Evolutionary conservation across 2,329 filamentous ascomycete genomes (phyloP), one percentile per base, ranked within the genome.

Genomic region (Coniochaeta ligniaria): DNA sequence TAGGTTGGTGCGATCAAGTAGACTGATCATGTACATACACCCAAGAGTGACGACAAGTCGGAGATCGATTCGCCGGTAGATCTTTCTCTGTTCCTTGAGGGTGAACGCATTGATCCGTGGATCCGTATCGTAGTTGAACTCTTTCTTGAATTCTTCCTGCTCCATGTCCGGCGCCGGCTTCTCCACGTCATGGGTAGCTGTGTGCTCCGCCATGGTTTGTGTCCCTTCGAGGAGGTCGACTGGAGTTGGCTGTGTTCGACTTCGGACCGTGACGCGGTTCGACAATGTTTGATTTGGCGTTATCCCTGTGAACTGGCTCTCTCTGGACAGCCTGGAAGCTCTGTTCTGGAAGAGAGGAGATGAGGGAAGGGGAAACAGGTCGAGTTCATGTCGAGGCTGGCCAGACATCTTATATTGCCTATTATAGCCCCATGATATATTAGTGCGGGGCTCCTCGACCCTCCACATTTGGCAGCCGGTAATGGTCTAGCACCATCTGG

Each of bases 1-100:
- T 6, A 70, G 65, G 66, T 84, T 84, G 9, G 78, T 78, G n/a
- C 79, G 72, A 67, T 84, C 82, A 9, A 84, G 73, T 62, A 82
- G 83, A 66, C 78, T 81, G 7, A 84, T 73, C 1, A 84, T 70
- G 65, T 83, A 84, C 6, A 84, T 72, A 70, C 73, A 22, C 69
- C 86, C 73, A 88, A 89, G 41, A 22, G 60, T 70, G 33, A 55
- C 31, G 31, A 63, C 55, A 2, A 65, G 61, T 3, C 59, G 62
- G 9, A 73, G 65, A 20, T 70, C 69, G 9, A 73, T 55, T 3
- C 59, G 59, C 6, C 59, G 50, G 41, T 43, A 43, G 36, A 60
- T 60, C 28, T 28, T 41, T 24, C 28, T 56, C 38, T 60, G 59
- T 26, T 60, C 59, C 26, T 43, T 38, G 35, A 33, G 52, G 14